These are phyloP conservation scores for Nymphaea thermarum DNA, from an alignment of 164 flowering plant genomes.

Conservation along the genomic window DNA sequence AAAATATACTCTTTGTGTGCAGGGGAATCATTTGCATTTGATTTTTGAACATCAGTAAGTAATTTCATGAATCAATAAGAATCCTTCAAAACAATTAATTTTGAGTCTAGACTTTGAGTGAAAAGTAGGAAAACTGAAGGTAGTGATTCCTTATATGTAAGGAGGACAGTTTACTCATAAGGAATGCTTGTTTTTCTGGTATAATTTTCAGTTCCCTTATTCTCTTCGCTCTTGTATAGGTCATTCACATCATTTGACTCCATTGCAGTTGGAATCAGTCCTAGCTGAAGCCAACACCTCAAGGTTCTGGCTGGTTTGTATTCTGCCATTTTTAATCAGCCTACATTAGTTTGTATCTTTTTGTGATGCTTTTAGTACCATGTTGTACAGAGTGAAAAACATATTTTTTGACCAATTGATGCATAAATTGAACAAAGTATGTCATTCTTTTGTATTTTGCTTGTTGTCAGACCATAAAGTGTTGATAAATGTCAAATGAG, in stretches of 20 bases:
- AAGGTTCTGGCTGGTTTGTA: constrained; percentile 84
- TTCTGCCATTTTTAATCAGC: not conserved
- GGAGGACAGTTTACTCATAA: not conserved
- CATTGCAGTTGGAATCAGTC: constrained; percentile 73
- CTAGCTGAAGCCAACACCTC: constrained; percentile 79
- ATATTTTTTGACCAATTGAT: too few species aligned
- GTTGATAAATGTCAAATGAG: too few species aligned
- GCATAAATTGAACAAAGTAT: too few species aligned
- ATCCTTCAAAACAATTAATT: too few species aligned
- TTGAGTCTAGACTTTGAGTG: not conserved
- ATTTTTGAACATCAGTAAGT: too few species aligned
- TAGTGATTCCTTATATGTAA: not conserved
- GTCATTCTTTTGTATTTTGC: too few species aligned
- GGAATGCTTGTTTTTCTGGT: not conserved
- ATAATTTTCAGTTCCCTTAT: not conserved
- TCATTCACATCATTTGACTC: constrained; percentile 53
- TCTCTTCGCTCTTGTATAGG: constrained; percentile 26
- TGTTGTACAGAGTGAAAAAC: too few species aligned
- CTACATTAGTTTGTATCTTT: not conserved
- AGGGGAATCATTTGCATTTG: too few species aligned
- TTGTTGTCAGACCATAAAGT: too few species aligned
- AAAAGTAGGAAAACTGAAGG: not conserved
- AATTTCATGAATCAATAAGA: too few species aligned
- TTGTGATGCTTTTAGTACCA: not conserved
- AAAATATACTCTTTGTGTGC: too few species aligned